Evolutionary conservation across 108 stramenopile genomes (phyloP), one percentile per base, ranked within the genome.

Genomic region (Nitzschia putrida): DNA sequence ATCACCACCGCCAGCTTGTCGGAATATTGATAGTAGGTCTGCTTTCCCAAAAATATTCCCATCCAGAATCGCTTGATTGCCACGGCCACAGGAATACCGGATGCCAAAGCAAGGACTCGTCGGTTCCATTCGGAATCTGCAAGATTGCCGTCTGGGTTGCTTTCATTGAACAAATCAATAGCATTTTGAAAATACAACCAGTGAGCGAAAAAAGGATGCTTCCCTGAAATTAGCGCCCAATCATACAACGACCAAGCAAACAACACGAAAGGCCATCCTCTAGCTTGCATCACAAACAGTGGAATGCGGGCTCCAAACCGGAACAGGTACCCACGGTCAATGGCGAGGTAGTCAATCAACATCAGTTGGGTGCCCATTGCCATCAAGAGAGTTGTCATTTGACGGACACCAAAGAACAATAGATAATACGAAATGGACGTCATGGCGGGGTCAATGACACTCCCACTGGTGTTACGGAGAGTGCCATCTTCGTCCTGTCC

Each of bases 11-110:
- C 84, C 23, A 91, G 67, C 22, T 81, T 70, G 11, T 76, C 56
- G 18, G 79, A 75, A 71, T 85, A 88, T 71, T 67, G 72, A 73
- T 72, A n/a, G 54, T 67, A 84, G 0, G 71, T 76, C 53, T 82
- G 73, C 20, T 66, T 68, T 14, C 90, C 90, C 18, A 91, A 72
- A 51, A 77, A 82, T 11, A 85, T 69, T 3, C 87, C 81, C n/a
- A 88, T 57, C 64, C 75, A 66, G 20, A 88, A 61, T 64, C 91
- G 71, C 59, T 93, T 93, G 2, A 85, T 18, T 1, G 87, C 57
- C 13, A 87, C 85, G 23, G 77, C 66, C 39, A 77, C 21, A 0
- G 65, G 41, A 7, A 85, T 20, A 9, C 71, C 81, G 45, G 86
- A 72, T 50, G 79, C 76, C 3, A 79, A 13, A 21, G 85, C 49